Base-by-base conservation (phyloP, 768 basidiomycete genomes). In the Lactifluus hygrophoroides region DNA sequence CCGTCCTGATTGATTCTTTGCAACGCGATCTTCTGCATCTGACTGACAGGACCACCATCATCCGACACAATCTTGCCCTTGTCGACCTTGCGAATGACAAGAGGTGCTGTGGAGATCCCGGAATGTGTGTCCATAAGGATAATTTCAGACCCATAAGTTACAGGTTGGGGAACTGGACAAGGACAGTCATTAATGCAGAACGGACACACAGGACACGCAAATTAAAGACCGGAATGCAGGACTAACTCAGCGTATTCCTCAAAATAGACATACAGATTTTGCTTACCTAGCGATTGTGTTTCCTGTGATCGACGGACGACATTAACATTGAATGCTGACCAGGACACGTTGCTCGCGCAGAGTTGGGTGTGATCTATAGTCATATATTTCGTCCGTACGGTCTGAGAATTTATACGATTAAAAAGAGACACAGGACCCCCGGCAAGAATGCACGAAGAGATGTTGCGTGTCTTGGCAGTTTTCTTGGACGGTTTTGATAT, bases 401-500 rank as follows among this genome's bases (percentile, higher is more conserved):
- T 93, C 74, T 97, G 94, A 14, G 90, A 90, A 73, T 95, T 94
- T 79, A 97, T 92, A 67, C 94, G 87, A 71, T 94, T 93, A 80
- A 94, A 95, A 47, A 97, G 80, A 53, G 91, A 90, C 51, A 97
- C 90, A 35, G 91, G 88, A 21, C 90, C 88, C 48, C 89, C 88
- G 28, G 86, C 87, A 54, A 92, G 80, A 70, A 96, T 92, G 75
- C 92, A 94, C 21, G 86, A 91, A 44, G 85, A 87, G 68, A 88
- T 88, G 75, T 90, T 86, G 74, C 93, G 86, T 66, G 93, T 93
- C 76, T 94, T 95, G 57, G 90, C 90, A 10, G 92, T 95, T 78
- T 94, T 94, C 80, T 94, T 94, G 59, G 92, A 94, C 34, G 94
- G 94, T 71, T 96, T 96, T 67, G 94, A 94, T 67, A 97, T 94